phyloP scores from a whole-genome alignment of 345 rosid genomes.

The Alliaria petiolata region DNA sequence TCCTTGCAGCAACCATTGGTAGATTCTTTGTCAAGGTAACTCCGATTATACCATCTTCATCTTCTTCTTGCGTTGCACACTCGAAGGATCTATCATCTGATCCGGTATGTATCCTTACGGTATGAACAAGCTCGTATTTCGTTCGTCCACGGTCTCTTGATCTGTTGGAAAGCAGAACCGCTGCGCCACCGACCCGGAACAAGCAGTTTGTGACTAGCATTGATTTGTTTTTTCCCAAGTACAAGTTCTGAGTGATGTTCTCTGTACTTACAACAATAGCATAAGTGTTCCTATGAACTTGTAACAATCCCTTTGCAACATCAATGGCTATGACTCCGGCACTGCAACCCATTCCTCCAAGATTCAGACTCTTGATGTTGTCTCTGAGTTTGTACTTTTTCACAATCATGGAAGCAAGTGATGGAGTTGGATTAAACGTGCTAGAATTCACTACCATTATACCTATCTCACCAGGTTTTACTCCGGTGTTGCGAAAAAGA shows the following conservation, averaged over 20 bases:
- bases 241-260: slow-evolving; percentile 46
- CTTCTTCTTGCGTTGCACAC: slow-evolving; percentile 58
- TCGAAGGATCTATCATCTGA: slow-evolving; percentile 49
- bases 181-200: slow-evolving; percentile 55
- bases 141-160: slow-evolving; percentile 36
- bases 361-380: slow-evolving; percentile 42
- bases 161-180: slow-evolving; percentile 51
- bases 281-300: slow-evolving; percentile 51
- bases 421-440: slow-evolving; percentile 41
- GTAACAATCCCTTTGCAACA: slow-evolving; percentile 39
- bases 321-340: slow-evolving; percentile 50
- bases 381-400: slow-evolving; percentile 46
- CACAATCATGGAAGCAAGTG: slow-evolving; percentile 42
- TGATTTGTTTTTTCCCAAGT: slow-evolving; percentile 47
- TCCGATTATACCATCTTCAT: slow-evolving; percentile 41
- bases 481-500: slow-evolving; percentile 63
- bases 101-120: slow-evolving; percentile 59
- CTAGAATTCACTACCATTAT: slow-evolving; percentile 37
- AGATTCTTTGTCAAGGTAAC: slow-evolving; percentile 62
- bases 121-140: slow-evolving; percentile 55
- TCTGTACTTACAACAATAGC: slow-evolving; percentile 62
- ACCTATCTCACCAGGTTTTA: slow-evolving; percentile 71
- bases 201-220: slow-evolving; percentile 60
- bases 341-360: slow-evolving; percentile 62
- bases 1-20: slow-evolving; percentile 56